Evolutionary conservation across 78 protist genomes (phyloP).

Genomic region (Dictyostelium citrinum): DNA sequence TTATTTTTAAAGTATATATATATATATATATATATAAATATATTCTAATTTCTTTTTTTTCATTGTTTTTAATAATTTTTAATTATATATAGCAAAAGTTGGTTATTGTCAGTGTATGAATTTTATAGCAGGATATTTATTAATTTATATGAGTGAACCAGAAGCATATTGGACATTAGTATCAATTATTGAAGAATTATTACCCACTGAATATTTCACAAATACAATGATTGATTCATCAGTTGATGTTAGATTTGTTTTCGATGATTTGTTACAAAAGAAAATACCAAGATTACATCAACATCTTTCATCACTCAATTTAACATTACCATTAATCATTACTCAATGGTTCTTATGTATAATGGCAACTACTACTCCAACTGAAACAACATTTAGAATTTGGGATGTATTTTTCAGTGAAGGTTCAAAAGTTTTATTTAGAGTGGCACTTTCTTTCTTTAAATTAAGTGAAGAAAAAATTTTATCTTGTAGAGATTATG

Average conservation of each 20-base stretch:
- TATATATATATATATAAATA: too few relatives aligned
- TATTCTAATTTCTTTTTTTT: too few relatives aligned
- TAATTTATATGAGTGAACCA: conserved; percentile 89
- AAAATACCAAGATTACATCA: conserved; percentile 43
- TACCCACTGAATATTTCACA: conserved; percentile 82
- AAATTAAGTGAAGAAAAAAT: conserved; percentile 69
- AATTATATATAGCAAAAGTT: conserved; percentile 66
- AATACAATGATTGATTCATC: conserved; percentile 70
- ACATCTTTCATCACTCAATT: conserved; percentile 11
- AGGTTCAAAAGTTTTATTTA: conserved; percentile 82
- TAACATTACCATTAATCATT: conserved; percentile 59
- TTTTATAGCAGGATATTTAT: conserved; percentile 85
- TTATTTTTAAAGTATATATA: too few relatives aligned
- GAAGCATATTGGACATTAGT: conserved; percentile 90
- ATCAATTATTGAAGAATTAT: conserved; percentile 80
- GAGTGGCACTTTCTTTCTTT: conserved; percentile 74
- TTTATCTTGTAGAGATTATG: conserved; percentile 60
- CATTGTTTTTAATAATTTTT: too few relatives aligned
- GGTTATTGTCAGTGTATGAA: conserved; percentile 95
- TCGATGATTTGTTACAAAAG: conserved; percentile 65
- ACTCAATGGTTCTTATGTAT: conserved; percentile 84
- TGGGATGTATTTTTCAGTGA: conserved; percentile 87
- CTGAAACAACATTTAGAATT: conserved; percentile 79
- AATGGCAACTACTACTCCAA: conserved; percentile 78
- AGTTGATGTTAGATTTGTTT: conserved; percentile 81